Base-by-base conservation (phyloP, 1,284 basidiomycete species). In the Cutaneotrichosporon cutaneum region DNA sequence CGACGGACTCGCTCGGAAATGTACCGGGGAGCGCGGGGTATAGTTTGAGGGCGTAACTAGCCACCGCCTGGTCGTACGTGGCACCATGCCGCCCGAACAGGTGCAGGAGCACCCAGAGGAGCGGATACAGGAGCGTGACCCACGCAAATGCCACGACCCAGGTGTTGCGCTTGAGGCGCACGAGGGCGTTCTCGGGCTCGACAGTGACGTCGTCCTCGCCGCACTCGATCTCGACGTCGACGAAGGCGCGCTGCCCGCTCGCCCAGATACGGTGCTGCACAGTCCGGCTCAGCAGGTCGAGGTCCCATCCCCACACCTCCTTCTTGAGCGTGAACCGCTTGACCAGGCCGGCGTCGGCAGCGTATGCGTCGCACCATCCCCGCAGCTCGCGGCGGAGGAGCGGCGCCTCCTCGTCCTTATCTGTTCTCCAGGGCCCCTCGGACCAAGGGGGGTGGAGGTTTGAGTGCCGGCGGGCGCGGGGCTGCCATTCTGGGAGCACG, bases 291-390 rank as follows among this genome's bases (percentile, higher is more conserved):
- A 63, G 55, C 10, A 39, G 39, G 10, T 81, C 77, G 30, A 86
- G 78, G 71, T 89, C 83, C 89, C 89, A 91, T 7, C 86, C 87
- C 72, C 87, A 86, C 21, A 87, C 76, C 61, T 85, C 84, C 81
- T 88, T 88, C 44, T 81, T 76, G 63, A 88, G 85, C 0, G 81
- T 79, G 71, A 90, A 87, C 71, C 87, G 86, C 72, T 89, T 89
- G 61, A 90, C 77, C 22, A 81, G 68, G 61, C 85, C 88, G 8
- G 67, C 72, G 70, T 86, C 87, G 11, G 82, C 79, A 57, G 86
- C 87, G 70, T 87, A 89, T 57, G 86, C 84, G 68, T 89, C 86
- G 22, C 87, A 87, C 88, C 88, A 89, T 60, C 85, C 81, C 21
- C 85, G 81, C 54, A 88, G 70, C 7, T 50, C 21, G 26, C 45